Evolutionary conservation across 1,139 yeast genomes (phyloP), one percentile per base, ranked within the genome.

Genomic region (Zygosaccharomyces sapae): DNA sequence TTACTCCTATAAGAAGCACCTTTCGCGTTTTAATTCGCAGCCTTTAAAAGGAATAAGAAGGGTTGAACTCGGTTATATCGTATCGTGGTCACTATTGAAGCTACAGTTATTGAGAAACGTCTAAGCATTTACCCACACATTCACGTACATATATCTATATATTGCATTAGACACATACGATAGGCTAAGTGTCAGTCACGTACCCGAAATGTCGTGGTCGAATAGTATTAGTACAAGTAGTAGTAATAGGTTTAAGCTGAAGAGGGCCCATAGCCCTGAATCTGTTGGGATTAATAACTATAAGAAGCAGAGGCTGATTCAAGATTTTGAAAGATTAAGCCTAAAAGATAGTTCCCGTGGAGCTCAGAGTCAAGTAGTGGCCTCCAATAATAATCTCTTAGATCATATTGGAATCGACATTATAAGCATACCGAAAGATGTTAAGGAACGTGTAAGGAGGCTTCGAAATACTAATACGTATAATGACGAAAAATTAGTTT

Each of bases 191-290:
- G 25, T 22, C 7, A 22, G 25, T 7, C 25, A 22, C 7, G 7
- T 22, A 22, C 25, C 7, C 25, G 18, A 13, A 31, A 31, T 31
- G 34, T 31, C 34, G 16, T 31, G 34, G 34, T 12, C 34, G 8
- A 31, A 12, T 18, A 31, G 34, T 13, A 12, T 12, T 18, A 12
- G 34, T 31, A 18, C 19, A 5, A 31, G 10, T 13, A 12, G 19
- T 18, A 31, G 18, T 31, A 35, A 42, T 22, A 46, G 38, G 16
- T 50, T 50, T 44, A 53, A 48, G 43, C 51, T 52, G 47, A 63
- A 63, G 43, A 51, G 68, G 43, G 53, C 58, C 5, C 62, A 54
- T 39, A 52, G 60, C 41, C 59, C 63, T 9, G 65, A 61, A 44
- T 31, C 44, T 2, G 48, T 52, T 12, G 64, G 62, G 12, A 54